Conservation (phyloP, 345 rosid genomes). For the Nephelium lappaceum region DNA sequence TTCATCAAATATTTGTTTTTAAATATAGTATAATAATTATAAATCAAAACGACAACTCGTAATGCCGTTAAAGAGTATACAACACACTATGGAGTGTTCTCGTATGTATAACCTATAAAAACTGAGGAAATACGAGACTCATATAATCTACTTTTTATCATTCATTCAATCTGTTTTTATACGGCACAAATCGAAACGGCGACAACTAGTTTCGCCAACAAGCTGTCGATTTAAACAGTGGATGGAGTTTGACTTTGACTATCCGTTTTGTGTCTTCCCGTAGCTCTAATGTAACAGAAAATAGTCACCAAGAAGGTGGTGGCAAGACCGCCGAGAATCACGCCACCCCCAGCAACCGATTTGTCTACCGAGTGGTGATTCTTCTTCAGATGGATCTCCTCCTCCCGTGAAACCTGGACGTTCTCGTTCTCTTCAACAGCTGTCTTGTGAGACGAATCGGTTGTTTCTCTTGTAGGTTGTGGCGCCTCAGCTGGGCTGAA, state of each 20-base stretch:
- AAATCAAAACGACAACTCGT: neutral
- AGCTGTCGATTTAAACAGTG: neutral
- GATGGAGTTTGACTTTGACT: constrained; percentile 1
- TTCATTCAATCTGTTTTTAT: too few relatives aligned
- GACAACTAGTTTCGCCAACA: too few relatives aligned
- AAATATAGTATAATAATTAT: too few relatives aligned
- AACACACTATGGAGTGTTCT: neutral
- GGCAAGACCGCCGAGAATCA: constrained; percentile 76
- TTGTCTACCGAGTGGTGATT: constrained; percentile 55
- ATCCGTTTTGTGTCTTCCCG: constrained; percentile 50
- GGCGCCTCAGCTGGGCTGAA: constrained; percentile 33
- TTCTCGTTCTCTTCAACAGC: constrained; percentile 30
- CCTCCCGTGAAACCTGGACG: constrained; percentile 17
- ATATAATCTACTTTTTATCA: too few relatives aligned
- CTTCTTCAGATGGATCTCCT: constrained; percentile 25
- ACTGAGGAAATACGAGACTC: too few relatives aligned
- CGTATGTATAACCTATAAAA: too few relatives aligned
- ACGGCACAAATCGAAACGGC: too few relatives aligned
- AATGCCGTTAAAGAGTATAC: neutral
- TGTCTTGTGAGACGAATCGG: constrained; percentile 6
- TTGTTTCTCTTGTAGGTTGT: neutral
- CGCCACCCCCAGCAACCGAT: constrained; percentile 83
- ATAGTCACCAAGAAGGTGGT: constrained; percentile 64
- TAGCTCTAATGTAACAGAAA: constrained; percentile 75
- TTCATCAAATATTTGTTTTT: too few relatives aligned